A percentile compares a stretch with the other conserved stretches of the same genome.
phyloP scores from a whole-genome alignment of 371 early-diverging fungal genomes.

The Mortierella sp. region DNA sequence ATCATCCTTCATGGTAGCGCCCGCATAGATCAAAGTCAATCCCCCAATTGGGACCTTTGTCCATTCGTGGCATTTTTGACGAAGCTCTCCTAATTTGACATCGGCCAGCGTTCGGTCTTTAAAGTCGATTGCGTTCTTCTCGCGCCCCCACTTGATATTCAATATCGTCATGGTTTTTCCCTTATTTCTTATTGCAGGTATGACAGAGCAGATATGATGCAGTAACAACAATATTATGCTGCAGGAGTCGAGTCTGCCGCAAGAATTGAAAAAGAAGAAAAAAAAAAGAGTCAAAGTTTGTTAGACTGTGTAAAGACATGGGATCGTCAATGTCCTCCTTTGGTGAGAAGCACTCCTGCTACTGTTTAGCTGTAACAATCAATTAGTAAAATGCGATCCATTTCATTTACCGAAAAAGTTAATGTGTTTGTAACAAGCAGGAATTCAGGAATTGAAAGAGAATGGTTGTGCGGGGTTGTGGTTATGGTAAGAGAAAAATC shows the following conservation, averaged over 20 bases:
- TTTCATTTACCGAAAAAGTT: not conserved
- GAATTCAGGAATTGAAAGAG: too few species aligned
- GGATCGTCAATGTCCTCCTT: too few species aligned
- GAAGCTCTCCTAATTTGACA: conserved; percentile 41
- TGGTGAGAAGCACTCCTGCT: too few species aligned
- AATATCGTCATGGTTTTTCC: conserved; percentile 19
- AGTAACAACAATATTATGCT: too few species aligned
- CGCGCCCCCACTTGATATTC: conserved; percentile 45
- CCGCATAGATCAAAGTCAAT: conserved; percentile 46
- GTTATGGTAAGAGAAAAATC: too few species aligned
- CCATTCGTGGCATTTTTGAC: conserved; percentile 42
- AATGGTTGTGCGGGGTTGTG: too few species aligned
- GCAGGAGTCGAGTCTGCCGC: too few species aligned
- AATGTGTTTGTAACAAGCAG: too few species aligned
- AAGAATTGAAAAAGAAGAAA: not conserved
- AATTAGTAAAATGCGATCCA: not conserved
- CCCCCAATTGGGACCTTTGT: conserved; percentile 41
- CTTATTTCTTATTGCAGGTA: too few species aligned
- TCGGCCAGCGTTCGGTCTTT: conserved; percentile 28
- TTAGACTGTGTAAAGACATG: not conserved
- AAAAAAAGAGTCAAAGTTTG: not conserved
- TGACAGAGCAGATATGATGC: too few species aligned
- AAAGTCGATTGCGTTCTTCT: conserved; percentile 35
- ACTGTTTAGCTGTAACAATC: too few species aligned
- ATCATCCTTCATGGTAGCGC: conserved; percentile 73